Percentiles rank a stretch among this genome's conserved stretches.
Conservation (phyloP, 441 rosid species). For the Populus tomentosa region DNA sequence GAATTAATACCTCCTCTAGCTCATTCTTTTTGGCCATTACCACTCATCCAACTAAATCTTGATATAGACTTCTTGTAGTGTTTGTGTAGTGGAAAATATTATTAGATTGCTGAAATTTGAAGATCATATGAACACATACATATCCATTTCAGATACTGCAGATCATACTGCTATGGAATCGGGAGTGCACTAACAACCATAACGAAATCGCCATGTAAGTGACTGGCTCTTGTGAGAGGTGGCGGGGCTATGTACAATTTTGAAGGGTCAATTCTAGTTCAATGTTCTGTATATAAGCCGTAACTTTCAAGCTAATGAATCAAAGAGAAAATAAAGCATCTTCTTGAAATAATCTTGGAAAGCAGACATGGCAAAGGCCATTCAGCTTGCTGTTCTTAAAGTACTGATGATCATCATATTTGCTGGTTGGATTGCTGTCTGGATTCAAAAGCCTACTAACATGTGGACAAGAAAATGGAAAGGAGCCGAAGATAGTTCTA, state of each 20-base stretch:
- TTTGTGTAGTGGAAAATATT: slow-evolving; percentile 3
- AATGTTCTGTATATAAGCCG: slow-evolving; percentile 18
- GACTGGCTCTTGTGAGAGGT: slow-evolving; percentile 6
- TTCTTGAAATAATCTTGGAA: slow-evolving; percentile 1
- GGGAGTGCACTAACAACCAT: background rate
- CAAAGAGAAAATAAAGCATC: background rate
- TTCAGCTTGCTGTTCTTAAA: slow-evolving; percentile 34
- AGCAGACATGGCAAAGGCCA: slow-evolving; percentile 28
- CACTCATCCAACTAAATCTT: too few relatives aligned
- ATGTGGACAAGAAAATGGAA: slow-evolving; percentile 71
- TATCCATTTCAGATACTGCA: background rate
- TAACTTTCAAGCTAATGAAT: background rate
- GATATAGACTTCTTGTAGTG: too few relatives aligned
- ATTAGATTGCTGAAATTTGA: slow-evolving; percentile 14
- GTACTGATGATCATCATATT: slow-evolving; percentile 36
- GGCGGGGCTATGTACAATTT: slow-evolving; percentile 20
- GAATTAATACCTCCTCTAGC: too few relatives aligned
- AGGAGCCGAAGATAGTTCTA: slow-evolving; percentile 49
- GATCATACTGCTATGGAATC: background rate
- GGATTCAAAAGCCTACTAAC: slow-evolving; percentile 75
- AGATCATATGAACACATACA: background rate
- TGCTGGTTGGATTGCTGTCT: slow-evolving; percentile 52
- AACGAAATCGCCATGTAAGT: slow-evolving; percentile 11
- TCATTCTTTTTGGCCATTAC: too few relatives aligned
- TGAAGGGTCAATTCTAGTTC: background rate